phyloP scores from a whole-genome alignment of 768 basidiomycete species.

The Phlebiopsis flavidoalba region DNA sequence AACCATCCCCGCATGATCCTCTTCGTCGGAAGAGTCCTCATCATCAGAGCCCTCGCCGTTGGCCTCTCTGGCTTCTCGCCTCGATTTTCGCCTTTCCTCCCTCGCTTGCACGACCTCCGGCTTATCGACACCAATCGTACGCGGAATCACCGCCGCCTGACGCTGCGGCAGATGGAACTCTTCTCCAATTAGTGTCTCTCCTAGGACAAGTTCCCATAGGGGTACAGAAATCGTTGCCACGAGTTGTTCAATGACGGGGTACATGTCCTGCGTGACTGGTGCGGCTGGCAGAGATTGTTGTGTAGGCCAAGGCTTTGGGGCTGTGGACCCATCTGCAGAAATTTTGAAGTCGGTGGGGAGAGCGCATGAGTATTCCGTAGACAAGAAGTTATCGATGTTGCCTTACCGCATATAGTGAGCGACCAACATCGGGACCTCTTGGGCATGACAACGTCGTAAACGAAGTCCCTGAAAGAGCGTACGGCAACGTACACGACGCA shows the following conservation, averaged over 20 bases:
- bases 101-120: too few species aligned
- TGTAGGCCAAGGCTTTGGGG: conserved; percentile 16
- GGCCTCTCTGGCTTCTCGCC: too few species aligned
- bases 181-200: background rate
- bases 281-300: conserved; percentile 26
- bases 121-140: too few species aligned
- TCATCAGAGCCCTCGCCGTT: too few species aligned
- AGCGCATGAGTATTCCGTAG: conserved; percentile 21
- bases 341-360: conserved; percentile 26
- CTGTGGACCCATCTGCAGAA: conserved; percentile 14
- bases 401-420: too few species aligned
- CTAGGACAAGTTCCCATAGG: conserved; percentile 23
- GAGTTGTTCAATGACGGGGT: conserved; percentile 15
- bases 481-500: conserved; percentile 33
- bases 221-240: conserved; percentile 21
- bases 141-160: too few species aligned
- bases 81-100: too few species aligned
- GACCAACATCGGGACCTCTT: too few species aligned
- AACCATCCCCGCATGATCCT: background rate
- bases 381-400: conserved; percentile 9
- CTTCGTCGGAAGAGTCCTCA: too few species aligned
- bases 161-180: background rate
- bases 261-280: conserved; percentile 10
- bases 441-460: background rate
- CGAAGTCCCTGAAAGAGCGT: conserved; percentile 4